These are phyloP conservation scores for Citrullus amarus DNA, from an alignment of 306 rosid genomes.

Conservation along the genomic window DNA sequence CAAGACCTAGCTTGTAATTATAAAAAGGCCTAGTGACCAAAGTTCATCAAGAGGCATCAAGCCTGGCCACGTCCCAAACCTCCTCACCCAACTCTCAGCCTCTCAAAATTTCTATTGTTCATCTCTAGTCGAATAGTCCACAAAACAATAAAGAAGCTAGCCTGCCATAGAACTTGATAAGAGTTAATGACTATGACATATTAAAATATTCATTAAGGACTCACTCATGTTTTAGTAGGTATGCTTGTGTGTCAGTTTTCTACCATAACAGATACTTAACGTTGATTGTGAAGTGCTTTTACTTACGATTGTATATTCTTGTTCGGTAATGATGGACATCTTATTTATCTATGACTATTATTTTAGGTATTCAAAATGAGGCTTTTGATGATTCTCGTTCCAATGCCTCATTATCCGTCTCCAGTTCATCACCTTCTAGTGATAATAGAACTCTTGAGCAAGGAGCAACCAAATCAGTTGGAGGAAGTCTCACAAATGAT, in stretches of 20 bases:
- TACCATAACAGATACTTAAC: background rate
- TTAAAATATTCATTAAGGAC: background rate
- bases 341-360: background rate
- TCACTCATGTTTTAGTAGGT: background rate
- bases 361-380: slow-evolving; percentile 61
- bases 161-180: too few species aligned
- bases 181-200: background rate
- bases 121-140: background rate
- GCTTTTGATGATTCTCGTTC: slow-evolving; percentile 58
- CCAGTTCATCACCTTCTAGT: slow-evolving; percentile 39
- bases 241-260: background rate
- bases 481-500: slow-evolving; percentile 39
- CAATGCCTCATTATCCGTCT: slow-evolving; percentile 32
- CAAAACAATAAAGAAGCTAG: background rate
- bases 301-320: background rate
- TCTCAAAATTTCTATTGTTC: background rate
- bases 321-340: background rate
- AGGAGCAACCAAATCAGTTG: slow-evolving; percentile 25
- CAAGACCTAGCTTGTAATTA: background rate
- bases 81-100: background rate
- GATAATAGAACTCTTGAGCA: slow-evolving; percentile 56
- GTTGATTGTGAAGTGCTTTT: background rate
- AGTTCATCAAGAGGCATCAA: background rate
- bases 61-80: background rate
- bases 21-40: background rate